phyloP scores from a whole-genome alignment of 306 rosid genomes.

The Lathyrus tuberosus region DNA sequence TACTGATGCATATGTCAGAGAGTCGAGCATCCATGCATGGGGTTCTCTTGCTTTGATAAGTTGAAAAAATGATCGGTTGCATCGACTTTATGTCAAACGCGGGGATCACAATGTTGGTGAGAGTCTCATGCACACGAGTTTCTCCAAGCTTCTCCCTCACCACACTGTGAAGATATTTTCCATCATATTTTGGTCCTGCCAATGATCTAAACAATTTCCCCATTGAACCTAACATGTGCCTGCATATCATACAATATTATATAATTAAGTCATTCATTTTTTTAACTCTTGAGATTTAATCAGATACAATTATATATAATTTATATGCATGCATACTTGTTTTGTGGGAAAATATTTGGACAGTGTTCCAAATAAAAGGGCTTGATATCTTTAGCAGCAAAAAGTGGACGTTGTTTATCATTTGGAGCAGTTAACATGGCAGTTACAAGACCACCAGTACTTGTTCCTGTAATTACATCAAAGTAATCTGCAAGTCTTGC shows the following conservation, averaged over 20 bases:
- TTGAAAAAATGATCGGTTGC: conserved; percentile 55
- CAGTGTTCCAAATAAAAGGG: conserved; percentile 56
- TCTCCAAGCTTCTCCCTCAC: conserved; percentile 59
- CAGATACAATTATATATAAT: no score
- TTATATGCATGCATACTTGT: background rate
- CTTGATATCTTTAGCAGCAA: conserved; percentile 59
- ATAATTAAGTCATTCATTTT: no score
- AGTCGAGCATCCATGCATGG: conserved; percentile 49
- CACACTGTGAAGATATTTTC: conserved; percentile 58
- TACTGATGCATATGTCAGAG: conserved; percentile 57
- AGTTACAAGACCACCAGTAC: conserved; percentile 70
- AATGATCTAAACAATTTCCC: conserved; percentile 21
- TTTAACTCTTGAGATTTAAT: no score
- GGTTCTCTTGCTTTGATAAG: conserved; percentile 38
- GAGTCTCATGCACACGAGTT: conserved; percentile 54
- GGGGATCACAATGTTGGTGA: conserved; percentile 69
- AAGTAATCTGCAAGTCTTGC: conserved; percentile 77
- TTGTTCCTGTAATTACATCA: conserved; percentile 71
- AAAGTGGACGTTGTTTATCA: conserved; percentile 52
- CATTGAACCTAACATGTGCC: conserved; percentile 1
- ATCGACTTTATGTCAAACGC: conserved; percentile 54
- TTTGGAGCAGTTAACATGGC: conserved; percentile 67
- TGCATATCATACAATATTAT: background rate
- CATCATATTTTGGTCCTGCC: conserved; percentile 77
- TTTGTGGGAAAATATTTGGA: conserved; percentile 63